Conservation (phyloP, 305 asterid genomes). For the Fraxinus dipetala region DNA sequence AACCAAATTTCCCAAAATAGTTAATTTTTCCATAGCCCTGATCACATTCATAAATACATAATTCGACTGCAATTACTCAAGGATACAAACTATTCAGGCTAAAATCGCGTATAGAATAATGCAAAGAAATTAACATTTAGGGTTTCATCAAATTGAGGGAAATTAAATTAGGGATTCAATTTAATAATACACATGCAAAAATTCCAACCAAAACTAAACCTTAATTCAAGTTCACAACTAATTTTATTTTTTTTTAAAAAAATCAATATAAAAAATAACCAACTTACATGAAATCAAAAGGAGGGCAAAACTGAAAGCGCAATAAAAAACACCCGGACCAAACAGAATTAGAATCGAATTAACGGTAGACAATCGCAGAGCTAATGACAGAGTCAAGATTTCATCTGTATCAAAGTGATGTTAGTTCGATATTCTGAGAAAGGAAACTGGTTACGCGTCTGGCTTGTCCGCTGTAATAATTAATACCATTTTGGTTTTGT, state of each 20-base stretch:
- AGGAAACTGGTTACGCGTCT: conserved; percentile 15
- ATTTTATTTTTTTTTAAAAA: neutral
- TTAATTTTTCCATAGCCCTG: conserved; percentile 13
- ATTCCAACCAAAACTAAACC: conserved; percentile 15
- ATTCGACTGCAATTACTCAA: conserved; percentile 15
- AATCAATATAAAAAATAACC: neutral
- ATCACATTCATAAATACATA: conserved; percentile 22
- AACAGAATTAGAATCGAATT: neutral
- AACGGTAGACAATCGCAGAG: conserved; percentile 12
- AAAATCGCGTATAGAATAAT: conserved; percentile 15
- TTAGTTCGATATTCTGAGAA: conserved; percentile 16
- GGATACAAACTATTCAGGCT: neutral
- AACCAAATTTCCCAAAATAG: neutral
- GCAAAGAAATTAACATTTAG: conserved; percentile 11
- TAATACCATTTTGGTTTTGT: neutral
- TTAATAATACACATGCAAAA: conserved; percentile 7
- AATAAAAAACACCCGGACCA: neutral
- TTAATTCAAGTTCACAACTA: conserved; percentile 12
- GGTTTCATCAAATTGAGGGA: conserved; percentile 33
- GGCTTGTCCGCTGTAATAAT: neutral
- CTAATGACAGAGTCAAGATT: conserved; percentile 12
- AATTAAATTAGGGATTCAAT: conserved; percentile 22
- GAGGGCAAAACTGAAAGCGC: conserved; percentile 13
- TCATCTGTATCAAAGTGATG: conserved; percentile 25
- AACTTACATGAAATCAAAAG: conserved; percentile 26